Conservation (phyloP, 768 basidiomycete species). For the Boletales sp. region DNA sequence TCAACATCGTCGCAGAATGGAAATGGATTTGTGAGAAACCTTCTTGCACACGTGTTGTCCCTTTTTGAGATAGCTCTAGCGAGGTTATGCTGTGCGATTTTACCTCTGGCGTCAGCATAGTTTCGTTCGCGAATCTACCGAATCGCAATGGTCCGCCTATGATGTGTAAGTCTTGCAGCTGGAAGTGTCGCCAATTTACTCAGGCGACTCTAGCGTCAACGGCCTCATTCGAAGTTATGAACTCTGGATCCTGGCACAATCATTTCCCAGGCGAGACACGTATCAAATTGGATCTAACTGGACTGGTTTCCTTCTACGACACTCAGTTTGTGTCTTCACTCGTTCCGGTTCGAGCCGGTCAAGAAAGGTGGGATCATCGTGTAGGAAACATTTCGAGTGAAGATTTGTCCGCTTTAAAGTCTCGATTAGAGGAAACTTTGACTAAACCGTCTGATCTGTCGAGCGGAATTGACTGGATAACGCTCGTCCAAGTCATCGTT, state of each 20-base stretch:
- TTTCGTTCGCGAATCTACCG: conserved; percentile 38
- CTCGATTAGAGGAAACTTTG: conserved; percentile 1
- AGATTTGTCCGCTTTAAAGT: conserved; percentile 1
- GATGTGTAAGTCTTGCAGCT: background rate
- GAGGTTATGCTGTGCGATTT: conserved; percentile 52
- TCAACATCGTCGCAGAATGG: conserved; percentile 36
- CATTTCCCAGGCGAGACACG: conserved; percentile 21
- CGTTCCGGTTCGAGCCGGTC: conserved; percentile 1
- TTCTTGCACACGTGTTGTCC: conserved; percentile 7
- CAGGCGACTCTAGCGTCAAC: background rate
- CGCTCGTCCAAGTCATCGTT: conserved; percentile 24
- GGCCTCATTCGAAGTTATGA: conserved; percentile 8
- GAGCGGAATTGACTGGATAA: conserved; percentile 33
- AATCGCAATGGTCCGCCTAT: background rate
- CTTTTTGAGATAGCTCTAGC: conserved; percentile 19
- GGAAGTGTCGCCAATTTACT: background rate
- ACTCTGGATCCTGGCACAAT: conserved; percentile 18
- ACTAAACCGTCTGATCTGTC: background rate
- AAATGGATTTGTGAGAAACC: conserved; percentile 43
- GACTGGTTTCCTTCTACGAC: conserved; percentile 8
- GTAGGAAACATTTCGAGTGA: conserved; percentile 9
- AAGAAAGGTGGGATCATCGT: conserved; percentile 16
- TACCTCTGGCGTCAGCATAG: conserved; percentile 34
- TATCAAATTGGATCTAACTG: conserved; percentile 8
- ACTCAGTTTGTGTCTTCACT: conserved; percentile 10